phyloP scores from a whole-genome alignment of 768 basidiomycete genomes.

The Omphalotus guepiniiformis region DNA sequence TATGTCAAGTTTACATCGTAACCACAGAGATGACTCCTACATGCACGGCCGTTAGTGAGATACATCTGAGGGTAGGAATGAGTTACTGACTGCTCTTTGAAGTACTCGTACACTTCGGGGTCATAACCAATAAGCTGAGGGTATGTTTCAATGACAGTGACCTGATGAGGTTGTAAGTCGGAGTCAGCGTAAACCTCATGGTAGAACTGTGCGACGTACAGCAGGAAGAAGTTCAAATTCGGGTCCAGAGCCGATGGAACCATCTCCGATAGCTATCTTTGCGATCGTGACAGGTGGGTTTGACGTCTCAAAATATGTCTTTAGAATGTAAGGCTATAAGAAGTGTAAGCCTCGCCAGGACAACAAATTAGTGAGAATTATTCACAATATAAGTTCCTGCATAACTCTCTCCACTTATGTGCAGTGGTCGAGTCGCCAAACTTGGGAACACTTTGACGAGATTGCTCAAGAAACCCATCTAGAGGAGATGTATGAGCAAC shows the following conservation, averaged over 20 bases:
- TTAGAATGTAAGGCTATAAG: slow-evolving; percentile 72
- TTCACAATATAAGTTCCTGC: slow-evolving; percentile 68
- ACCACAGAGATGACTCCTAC: slow-evolving; percentile 40
- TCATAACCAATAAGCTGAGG: slow-evolving; percentile 77
- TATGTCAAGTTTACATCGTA: slow-evolving; percentile 47
- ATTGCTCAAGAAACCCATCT: slow-evolving; percentile 73
- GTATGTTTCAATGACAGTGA: slow-evolving; percentile 61
- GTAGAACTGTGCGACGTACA: slow-evolving; percentile 31
- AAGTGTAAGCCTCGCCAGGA: slow-evolving; percentile 3
- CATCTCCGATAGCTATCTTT: slow-evolving; percentile 71
- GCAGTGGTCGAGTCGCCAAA: slow-evolving; percentile 60
- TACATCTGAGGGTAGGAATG: too few relatives aligned
- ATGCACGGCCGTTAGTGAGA: neutral
- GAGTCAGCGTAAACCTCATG: neutral
- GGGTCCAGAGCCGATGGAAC: slow-evolving; percentile 46
- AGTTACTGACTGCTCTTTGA: slow-evolving; percentile 28
- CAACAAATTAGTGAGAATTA: neutral
- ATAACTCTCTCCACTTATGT: slow-evolving; percentile 72
- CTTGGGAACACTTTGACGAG: slow-evolving; percentile 72
- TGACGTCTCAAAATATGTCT: slow-evolving; percentile 59
- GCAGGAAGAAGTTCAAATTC: slow-evolving; percentile 53
- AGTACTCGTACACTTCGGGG: slow-evolving; percentile 59
- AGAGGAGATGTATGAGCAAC: neutral
- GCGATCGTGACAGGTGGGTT: slow-evolving; percentile 65
- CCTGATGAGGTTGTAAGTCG: slow-evolving; percentile 26